Evolutionary conservation across 768 basidiomycete genomes (phyloP).

Genomic region (Pleurotus giganteus): DNA sequence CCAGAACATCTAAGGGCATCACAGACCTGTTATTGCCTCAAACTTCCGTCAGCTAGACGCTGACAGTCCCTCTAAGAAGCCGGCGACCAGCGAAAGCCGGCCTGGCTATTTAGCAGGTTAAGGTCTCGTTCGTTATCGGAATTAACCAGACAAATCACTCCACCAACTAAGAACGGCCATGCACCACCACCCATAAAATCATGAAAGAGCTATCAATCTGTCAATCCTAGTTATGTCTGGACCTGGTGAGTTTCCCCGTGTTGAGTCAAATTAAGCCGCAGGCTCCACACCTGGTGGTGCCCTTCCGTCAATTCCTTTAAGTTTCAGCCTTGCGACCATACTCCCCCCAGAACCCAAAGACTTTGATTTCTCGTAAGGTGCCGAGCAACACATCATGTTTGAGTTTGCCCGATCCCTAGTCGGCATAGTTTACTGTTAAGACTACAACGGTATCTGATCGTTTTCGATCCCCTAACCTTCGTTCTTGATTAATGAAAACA

Average conservation of each 20-base stretch:
- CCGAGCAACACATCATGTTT: too few relatives aligned
- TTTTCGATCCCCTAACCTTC: too few relatives aligned
- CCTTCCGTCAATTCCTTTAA: conserved; percentile 85
- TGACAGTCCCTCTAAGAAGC: conserved; percentile 90
- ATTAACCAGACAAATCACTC: conserved; percentile 98
- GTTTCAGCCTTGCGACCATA: conserved; percentile 61
- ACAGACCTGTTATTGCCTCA: too few relatives aligned
- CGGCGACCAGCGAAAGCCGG: conserved; percentile 69
- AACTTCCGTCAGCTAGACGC: too few relatives aligned
- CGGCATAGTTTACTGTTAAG: too few relatives aligned
- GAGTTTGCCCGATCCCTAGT: too few relatives aligned
- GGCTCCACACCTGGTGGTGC: conserved; percentile 77
- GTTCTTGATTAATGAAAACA: too few relatives aligned
- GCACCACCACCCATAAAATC: conserved; percentile 86
- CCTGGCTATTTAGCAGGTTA: conserved; percentile 90
- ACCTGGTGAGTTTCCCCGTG: conserved; percentile 80
- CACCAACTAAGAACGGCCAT: conserved; percentile 89
- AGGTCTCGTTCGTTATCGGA: conserved; percentile 94
- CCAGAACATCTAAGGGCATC: too few relatives aligned
- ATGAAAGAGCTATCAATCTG: conserved; percentile 84
- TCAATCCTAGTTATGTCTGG: too few relatives aligned
- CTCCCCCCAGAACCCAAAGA: conserved; percentile 73
- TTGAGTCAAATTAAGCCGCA: conserved; percentile 86
- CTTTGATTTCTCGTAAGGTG: conserved; percentile 88
- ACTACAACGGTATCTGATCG: too few relatives aligned